Evolutionary conservation across 2,329 filamentous ascomycete genomes (phyloP), one percentile per base, ranked within the genome.

Genomic region (Sordariomycetes sp.): DNA sequence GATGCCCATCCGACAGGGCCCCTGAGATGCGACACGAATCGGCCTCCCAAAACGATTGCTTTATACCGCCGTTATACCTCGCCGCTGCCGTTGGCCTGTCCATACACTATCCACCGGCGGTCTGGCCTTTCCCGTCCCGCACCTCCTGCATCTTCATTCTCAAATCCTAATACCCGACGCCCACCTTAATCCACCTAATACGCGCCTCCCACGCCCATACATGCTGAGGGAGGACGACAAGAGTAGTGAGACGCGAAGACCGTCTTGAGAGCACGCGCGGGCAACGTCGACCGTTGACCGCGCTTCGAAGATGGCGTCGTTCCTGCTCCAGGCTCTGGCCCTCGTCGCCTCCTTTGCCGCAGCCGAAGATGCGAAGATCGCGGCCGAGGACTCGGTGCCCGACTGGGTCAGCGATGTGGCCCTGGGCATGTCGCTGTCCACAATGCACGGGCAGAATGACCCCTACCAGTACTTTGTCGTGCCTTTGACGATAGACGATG

Each of bases 391-490:
- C 39, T 65, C 71, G 2, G 63, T 72, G 0, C 71, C 73, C 3
- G 62, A 65, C 34, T 76, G 71, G 72, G 68, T 72, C 56, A 57
- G 64, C 2, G 64, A 67, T 22, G 72, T 69, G 42, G 66, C 68
- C 53, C 71, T 79, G 69, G 68, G 71, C 50, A 66, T 79, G 53
- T 65, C 66, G 48, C 61, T 77, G 54, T 60, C 63, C 39, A 58
- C 65, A 42, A 58, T 65, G 53, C 60, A 57, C 12, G 62, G 60
- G 24, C 45, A 58, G 51, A 52, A 56, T 10, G 25, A 28, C 20
- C 32, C 56, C 20, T 60, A 57, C 24, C 63, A 73, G 17, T 77
- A 73, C 60, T 68, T 69, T 22, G 69, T 78, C 20, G 70, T 76
- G 42, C 76, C 76, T 13, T 66, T 78, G 59, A 78, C 62, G 45